Base-by-base conservation (phyloP, 2,329 filamentous ascomycete species). In the Knufia petricola region DNA sequence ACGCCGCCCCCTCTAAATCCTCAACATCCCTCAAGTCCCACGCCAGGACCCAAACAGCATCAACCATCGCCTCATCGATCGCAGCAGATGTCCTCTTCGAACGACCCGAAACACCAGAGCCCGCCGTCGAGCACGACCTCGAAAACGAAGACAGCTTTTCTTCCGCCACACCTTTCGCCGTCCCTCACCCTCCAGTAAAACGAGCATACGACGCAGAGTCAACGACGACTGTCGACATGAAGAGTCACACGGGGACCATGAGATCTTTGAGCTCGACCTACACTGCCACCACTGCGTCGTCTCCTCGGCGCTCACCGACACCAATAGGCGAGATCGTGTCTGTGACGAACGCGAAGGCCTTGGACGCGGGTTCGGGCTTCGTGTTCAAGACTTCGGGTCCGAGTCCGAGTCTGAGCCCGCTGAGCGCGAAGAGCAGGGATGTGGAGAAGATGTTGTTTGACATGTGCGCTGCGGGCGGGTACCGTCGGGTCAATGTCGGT, bases 21-120 rank as follows among this genome's bases (percentile, higher is more conserved):
- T 30, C 44, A 2, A 12, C 19, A 17, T 47, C 44, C 10, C 12
- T 30, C 17, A 38, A 39, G 23, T 19, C 32, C 21, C 44, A 47
- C 32, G 15, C 34, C 2, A 34, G 46, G 9, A 57, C 56, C 10
- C 49, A 51, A 50, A 59, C 56, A 13, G 50, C 53, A 30, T 59
- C 56, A 9, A 59, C 53, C n/a, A 39, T 56, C 3, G 53, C 52
- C n/a, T 57, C 52, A 37, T 54, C 52, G 26, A 49, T 53, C 15
- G 54, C 48, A n/a, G 55, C 51, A 10, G 56, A 55, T 24, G 46
- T 51, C 20, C 36, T 57, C 20, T 55, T 49, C 9, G 53, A 55
- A 20, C 19, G 28, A 15, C 32, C 44, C 12, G 44, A 47, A 30
- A 47, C 44, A 39, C 44, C 44, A 31, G 41, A 44, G 21, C n/a